phyloP scores from a whole-genome alignment of 768 basidiomycete genomes.

The Amanita rimosa region DNA sequence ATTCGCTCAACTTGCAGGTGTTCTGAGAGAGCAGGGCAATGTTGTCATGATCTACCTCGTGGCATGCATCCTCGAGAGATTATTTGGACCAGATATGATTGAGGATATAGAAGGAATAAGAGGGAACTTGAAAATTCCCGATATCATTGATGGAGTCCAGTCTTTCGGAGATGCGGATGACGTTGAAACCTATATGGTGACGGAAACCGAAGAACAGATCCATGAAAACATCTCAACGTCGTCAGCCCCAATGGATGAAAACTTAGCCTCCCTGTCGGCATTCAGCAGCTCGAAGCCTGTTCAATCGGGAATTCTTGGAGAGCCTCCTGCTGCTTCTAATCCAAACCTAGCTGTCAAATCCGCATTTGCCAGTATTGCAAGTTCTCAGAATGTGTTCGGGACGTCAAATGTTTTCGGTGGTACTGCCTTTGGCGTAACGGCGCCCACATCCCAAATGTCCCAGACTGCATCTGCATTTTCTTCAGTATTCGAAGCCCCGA shows the following conservation, averaged over 20 bases:
- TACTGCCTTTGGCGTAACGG: slow-evolving; percentile 11
- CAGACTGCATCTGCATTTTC: slow-evolving; percentile 5
- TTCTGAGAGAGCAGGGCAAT: slow-evolving; percentile 55
- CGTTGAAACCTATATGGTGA: slow-evolving; percentile 13
- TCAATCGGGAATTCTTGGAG: neutral
- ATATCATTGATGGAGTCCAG: slow-evolving; percentile 60
- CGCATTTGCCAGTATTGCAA: slow-evolving; percentile 28
- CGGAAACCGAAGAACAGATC: slow-evolving; percentile 17
- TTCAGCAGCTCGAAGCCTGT: neutral
- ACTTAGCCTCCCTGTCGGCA: neutral
- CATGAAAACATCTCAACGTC: neutral
- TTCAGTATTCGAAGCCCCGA: slow-evolving; percentile 10
- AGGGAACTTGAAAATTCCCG: slow-evolving; percentile 40
- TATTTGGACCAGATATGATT: slow-evolving; percentile 74
- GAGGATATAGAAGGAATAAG: slow-evolving; percentile 63
- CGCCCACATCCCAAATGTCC: slow-evolving; percentile 11
- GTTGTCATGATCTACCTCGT: slow-evolving; percentile 77
- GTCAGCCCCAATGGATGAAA: neutral
- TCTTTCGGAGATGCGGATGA: slow-evolving; percentile 13
- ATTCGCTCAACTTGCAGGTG: slow-evolving; percentile 48
- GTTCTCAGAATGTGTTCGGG: slow-evolving; percentile 27
- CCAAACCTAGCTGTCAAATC: neutral
- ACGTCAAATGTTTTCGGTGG: slow-evolving; percentile 24
- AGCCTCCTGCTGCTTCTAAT: neutral
- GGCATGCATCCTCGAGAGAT: slow-evolving; percentile 78